These are phyloP conservation scores for Periconia sp. DNA, from an alignment of 2,329 filamentous ascomycete species.

Conservation along the genomic window DNA sequence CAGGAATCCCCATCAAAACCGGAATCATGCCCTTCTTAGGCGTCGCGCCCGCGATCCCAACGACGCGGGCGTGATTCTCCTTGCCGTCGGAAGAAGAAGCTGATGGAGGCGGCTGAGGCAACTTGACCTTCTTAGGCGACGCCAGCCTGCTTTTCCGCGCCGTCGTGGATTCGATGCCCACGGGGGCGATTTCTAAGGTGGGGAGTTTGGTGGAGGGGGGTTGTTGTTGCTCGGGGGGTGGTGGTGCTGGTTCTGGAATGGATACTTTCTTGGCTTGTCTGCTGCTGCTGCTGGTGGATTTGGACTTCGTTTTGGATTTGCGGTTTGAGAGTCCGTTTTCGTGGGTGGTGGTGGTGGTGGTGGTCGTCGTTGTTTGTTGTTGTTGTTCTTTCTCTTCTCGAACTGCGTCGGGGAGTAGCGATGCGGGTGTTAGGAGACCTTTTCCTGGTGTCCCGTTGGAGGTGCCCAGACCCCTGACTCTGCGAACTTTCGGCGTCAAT, in stretches of 20 bases:
- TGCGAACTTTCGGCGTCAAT: slow-evolving; percentile 36
- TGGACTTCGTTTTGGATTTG: slow-evolving; percentile 21
- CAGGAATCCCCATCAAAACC: slow-evolving; percentile 12
- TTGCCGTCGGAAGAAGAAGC: slow-evolving; percentile 19
- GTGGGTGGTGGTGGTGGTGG: no score
- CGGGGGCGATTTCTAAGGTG: slow-evolving; percentile 21
- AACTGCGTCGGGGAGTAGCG: slow-evolving; percentile 31
- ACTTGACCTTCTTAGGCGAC: slow-evolving; percentile 36
- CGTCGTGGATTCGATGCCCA: slow-evolving; percentile 19
- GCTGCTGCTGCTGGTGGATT: slow-evolving; percentile 27
- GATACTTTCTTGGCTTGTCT: slow-evolving; percentile 9
- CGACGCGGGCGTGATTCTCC: slow-evolving; percentile 19
- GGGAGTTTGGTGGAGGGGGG: slow-evolving; percentile 20
- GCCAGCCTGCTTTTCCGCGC: slow-evolving; percentile 38
- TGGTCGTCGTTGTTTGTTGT: neutral
- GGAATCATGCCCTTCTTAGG: slow-evolving; percentile 37
- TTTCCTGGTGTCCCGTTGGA: slow-evolving; percentile 44
- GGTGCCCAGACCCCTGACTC: slow-evolving; percentile 35
- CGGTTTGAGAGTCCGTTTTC: slow-evolving; percentile 10
- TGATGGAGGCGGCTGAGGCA: slow-evolving; percentile 27
- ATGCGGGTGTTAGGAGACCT: slow-evolving; percentile 30
- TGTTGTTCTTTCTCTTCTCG: slow-evolving; percentile 25
- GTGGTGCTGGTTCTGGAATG: slow-evolving; percentile 1
- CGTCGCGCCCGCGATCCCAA: slow-evolving; percentile 19
- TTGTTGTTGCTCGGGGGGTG: neutral